A percentile compares a stretch with the other conserved stretches of the same genome.
phyloP scores from a whole-genome alignment of 129 eudicot species.

The Centella asiatica region DNA sequence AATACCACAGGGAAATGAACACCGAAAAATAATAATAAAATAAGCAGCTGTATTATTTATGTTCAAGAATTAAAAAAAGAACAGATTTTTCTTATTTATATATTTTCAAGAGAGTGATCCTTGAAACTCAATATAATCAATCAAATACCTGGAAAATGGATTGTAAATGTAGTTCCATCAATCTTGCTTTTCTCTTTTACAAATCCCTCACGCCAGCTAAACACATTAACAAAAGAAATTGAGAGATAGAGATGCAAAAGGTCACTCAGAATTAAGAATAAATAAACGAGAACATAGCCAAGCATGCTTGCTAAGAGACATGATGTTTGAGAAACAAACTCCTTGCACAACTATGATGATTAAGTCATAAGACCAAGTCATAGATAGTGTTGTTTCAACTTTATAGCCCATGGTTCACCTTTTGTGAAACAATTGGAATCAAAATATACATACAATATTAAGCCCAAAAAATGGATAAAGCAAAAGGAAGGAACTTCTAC shows the following conservation, averaged over 20 bases:
- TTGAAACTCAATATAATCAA: neutral
- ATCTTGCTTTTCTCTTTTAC: slow-evolving; percentile 58
- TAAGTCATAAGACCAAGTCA: neutral
- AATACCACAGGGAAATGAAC: neutral
- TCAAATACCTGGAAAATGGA: slow-evolving; percentile 71
- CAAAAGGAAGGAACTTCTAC: too few relatives aligned
- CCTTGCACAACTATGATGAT: neutral
- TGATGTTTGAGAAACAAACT: neutral
- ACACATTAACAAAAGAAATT: slow-evolving; percentile 2
- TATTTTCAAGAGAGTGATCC: too few relatives aligned
- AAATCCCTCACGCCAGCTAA: slow-evolving; percentile 92
- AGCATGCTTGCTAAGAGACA: too few relatives aligned
- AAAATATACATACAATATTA: too few relatives aligned
- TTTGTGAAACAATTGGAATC: too few relatives aligned
- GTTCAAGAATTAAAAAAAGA: too few relatives aligned
- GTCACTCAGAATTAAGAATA: neutral
- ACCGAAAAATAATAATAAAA: neutral
- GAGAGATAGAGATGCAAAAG: neutral
- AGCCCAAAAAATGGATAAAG: too few relatives aligned
- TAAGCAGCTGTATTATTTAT: too few relatives aligned
- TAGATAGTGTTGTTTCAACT: too few relatives aligned
- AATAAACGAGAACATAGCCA: too few relatives aligned
- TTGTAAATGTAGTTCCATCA: slow-evolving; percentile 51
- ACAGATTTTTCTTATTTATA: too few relatives aligned
- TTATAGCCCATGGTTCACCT: too few relatives aligned